Base-by-base conservation (phyloP, 805 yeast genomes). In the Ogataea saltuana region DNA sequence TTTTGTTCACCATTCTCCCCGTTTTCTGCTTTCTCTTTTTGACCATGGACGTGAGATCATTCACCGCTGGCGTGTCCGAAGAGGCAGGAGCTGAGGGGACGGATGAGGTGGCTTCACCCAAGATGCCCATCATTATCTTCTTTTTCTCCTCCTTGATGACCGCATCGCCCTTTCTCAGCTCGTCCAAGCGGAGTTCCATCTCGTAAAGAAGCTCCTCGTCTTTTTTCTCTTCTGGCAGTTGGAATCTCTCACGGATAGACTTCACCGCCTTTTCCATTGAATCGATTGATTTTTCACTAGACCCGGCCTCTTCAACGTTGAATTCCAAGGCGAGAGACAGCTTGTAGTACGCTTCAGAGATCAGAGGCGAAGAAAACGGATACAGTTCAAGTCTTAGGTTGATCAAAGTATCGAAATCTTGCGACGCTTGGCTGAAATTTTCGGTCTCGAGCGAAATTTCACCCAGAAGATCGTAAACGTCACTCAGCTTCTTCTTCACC, bases 401-500 rank as follows among this genome's bases (percentile, higher is more conserved):
- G 25, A 86, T 70, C 30, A 88, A 71, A 15, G 75, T 65, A 35
- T 71, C 67, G 44, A 88, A 78, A 61, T 90, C 96, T 15, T 68
- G 67, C 0, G 83, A 76, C 0, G 97, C 87, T 61, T 88, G 95
- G 12, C 70, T 65, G 62, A 89, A 89, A 63, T 88, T 87, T 55
- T 91, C 97, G 2, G 93, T 78, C 59, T 91, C 99, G 33, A 90
- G 70, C 0, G 96, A 83, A 8, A 90, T 85, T 59, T 91, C 97
- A 23, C 98, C 98, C 13, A 89, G 70, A 9, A 90, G 64, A 56
- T 85, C 90, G 59, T 81, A 85, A 1, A 83, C 76, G 44, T 87
- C 90, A 0, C 90, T 80, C 17, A 89, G 67, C 50, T 80, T 85
- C 53, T 72, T 69, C 44, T 72, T 66, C 19, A 72, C 49, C 21